Base-by-base conservation (phyloP, 2,329 filamentous ascomycete genomes). In the Curvularia hawaiiensis region DNA sequence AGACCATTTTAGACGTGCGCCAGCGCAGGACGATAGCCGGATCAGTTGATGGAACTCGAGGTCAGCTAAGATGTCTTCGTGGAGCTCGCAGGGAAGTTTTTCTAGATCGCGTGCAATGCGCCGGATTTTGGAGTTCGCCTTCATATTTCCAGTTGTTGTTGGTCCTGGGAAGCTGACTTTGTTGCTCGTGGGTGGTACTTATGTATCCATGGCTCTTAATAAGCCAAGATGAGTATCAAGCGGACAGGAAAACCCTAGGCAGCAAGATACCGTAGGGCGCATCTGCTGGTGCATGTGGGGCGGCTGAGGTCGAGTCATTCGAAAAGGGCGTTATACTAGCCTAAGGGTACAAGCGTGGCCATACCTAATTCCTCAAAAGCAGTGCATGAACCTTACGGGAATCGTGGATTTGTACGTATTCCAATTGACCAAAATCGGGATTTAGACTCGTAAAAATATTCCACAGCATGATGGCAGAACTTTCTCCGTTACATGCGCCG, bases 31-130 rank as follows among this genome's bases (percentile, higher is more conserved):
- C 7, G 52, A 61, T 14, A 61, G 40, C 8, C 51, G 55, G 14
- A 61, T 50, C 14, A 61, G 52, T 26, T 61, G 51, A 20, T 48
- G 41, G 30, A 58, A 61, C n/a, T 61, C 48, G 7, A 61, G 52
- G 11, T 50, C 52, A 5, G 12, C 20, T 4, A 61, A 33, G 20
- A 61, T 39, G 8, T 26, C 30, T 12, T 41, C 50, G 28, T 59
- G 56, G 6, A 61, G 52, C 30, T 59, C 59, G 26, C 49, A 53
- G 2, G 62, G 59, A 1, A 64, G 35, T 11, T 52, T 60, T 14
- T 61, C 61, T 0, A 61, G 44, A 41, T 59, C 51, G 22, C 16
- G 47, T 8, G 59, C 47, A 14, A 62, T 57, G n/a, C 50, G 52
- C 18, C 49, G 24, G 45, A 50, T 53, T 14, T 40, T 46, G 40